Evolutionary conservation across 495 filamentous ascomycete species (phyloP).

Genomic region (Neurospora sp.): DNA sequence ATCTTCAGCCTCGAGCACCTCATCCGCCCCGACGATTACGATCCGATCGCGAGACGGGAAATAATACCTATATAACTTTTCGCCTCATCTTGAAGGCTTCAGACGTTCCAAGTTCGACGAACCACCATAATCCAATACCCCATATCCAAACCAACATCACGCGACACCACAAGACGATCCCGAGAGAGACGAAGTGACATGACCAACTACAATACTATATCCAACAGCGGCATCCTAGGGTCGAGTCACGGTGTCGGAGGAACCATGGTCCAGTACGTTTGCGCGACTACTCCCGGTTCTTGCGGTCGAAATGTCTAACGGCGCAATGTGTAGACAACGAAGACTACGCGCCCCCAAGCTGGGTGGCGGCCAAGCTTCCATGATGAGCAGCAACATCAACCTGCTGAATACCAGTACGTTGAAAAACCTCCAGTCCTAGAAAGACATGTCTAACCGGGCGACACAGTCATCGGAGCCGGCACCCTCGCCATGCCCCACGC

Average conservation of each 20-base stretch:
- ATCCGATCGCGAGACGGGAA: background rate
- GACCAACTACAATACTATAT: background rate
- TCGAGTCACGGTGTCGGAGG: background rate
- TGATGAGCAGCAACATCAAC: conserved; percentile 88
- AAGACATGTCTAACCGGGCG: background rate
- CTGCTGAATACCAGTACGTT: conserved; percentile 82
- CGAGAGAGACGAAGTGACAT: background rate
- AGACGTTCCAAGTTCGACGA: background rate
- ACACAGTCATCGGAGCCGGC: conserved; percentile 82
- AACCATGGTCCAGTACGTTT: background rate
- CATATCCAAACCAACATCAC: background rate
- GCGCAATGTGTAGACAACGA: conserved; percentile 16
- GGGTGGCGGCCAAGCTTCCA: conserved; percentile 65
- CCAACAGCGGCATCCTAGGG: background rate
- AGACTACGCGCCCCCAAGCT: conserved; percentile 30
- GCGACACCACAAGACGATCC: background rate
- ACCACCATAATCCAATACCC: background rate
- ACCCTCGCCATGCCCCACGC: conserved; percentile 91
- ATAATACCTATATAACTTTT: too few species aligned
- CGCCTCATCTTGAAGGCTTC: background rate
- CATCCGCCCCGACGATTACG: background rate
- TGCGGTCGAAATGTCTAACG: background rate
- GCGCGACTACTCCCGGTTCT: background rate
- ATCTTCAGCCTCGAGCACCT: background rate
- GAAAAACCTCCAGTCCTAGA: background rate